Percentiles rank a stretch among this genome's conserved stretches.
Evolutionary conservation across 2,329 filamentous ascomycete genomes (phyloP).

Genomic region (Colletotrichum destructivum): DNA sequence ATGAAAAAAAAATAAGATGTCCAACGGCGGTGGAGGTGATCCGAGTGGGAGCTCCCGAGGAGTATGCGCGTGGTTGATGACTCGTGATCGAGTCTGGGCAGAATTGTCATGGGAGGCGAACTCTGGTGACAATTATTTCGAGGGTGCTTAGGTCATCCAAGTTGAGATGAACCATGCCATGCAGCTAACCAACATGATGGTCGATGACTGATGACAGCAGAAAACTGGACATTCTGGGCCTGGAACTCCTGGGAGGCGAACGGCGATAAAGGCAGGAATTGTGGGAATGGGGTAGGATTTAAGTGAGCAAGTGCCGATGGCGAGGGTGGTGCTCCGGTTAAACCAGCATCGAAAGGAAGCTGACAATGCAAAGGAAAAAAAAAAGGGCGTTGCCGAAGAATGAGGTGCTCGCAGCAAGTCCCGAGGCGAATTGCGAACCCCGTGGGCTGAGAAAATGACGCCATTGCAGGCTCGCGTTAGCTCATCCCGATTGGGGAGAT

Average conservation of each 20-base stretch:
- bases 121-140: neutral
- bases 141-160: neutral
- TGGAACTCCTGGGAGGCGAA: neutral
- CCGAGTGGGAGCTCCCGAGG: neutral
- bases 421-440: neutral
- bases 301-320: neutral
- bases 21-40: neutral
- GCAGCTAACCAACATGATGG: neutral
- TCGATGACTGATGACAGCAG: neutral
- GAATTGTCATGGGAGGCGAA: neutral
- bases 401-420: conserved; percentile 8
- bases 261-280: neutral
- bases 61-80: neutral
- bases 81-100: too few relatives aligned
- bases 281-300: neutral
- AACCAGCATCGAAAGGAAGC: neutral
- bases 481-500: conserved; percentile 42
- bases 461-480: conserved; percentile 41
- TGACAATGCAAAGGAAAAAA: too few relatives aligned
- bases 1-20: neutral
- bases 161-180: neutral
- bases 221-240: neutral
- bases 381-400: conserved; percentile 6
- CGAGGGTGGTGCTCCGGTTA: neutral
- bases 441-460: conserved; percentile 32